Evolutionary conservation across 208 protist species (phyloP), one percentile per base, ranked within the genome.

Genomic region (Porcisia hertigi): DNA sequence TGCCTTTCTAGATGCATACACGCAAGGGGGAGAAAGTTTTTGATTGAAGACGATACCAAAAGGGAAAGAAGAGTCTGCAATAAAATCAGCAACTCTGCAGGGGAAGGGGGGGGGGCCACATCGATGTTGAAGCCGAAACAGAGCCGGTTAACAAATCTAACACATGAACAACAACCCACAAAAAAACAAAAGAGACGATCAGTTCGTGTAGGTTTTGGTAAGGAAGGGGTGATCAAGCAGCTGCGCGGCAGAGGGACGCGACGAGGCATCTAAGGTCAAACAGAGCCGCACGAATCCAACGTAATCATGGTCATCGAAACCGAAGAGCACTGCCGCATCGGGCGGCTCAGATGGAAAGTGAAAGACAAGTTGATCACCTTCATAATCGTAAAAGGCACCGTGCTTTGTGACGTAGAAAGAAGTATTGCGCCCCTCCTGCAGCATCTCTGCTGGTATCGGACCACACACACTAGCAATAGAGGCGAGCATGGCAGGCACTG

Each of bases 401-500:
- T 98, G 98, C 64, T 98, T 99, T 34, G 98, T 96, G 69, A 99
- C 88, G 65, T 88, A 86, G 69, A 90, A 82, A 60, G 87, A 92
- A 43, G 98, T 98, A 64, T 96, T 94, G 41, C 85, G 88, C 16
- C 98, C 86, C 79, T 98, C 94, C 77, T 98, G 94, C 59, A 97
- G 79, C 72, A 95, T 77, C 86, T 83, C 94, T 86, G 69, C 86
- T 87, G 63, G 83, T 66, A 63, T 93, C 84, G 59, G 90, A 78
- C 57, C 98, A 78, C 67, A 98, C 72, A 58, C 94, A 86, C 64
- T 86, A 77, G 72, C 88, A 85, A 60, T 91, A 3, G 89, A 86
- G 0, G 88, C 89, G 39, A 95, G 78, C 30, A 94, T 81, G 36
- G 86, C 79, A 12, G 87, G 62, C 52, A 97, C 80, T 3, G 90